Conservation (phyloP, 1,284 basidiomycete genomes). For the Ceratobasidium papillatum region DNA sequence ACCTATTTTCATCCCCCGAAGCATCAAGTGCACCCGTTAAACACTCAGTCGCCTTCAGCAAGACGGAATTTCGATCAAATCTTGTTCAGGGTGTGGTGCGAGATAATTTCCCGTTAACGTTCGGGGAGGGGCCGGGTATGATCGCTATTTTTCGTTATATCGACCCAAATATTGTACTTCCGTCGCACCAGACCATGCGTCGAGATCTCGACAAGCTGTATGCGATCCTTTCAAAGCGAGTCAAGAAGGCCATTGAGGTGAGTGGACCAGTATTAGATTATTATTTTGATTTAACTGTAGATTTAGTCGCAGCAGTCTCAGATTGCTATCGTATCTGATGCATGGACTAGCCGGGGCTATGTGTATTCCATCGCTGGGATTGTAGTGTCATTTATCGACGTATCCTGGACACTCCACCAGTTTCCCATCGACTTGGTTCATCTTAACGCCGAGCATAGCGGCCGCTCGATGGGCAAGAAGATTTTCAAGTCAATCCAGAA, state of each 20-base stretch:
- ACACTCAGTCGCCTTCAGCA: too few species aligned
- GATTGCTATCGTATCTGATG: background rate
- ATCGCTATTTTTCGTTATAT: background rate
- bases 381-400: slow-evolving; percentile 14
- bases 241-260: background rate
- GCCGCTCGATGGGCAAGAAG: background rate
- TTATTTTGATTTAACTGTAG: background rate
- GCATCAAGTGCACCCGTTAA: too few species aligned
- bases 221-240: background rate
- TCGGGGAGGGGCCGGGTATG: slow-evolving; percentile 5
- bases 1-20: too few species aligned
- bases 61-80: background rate
- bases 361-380: slow-evolving; percentile 9
- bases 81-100: background rate
- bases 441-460: slow-evolving; percentile 7
- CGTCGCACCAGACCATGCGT: background rate
- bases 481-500: background rate
- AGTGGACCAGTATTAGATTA: background rate
- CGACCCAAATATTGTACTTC: background rate
- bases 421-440: slow-evolving; percentile 6
- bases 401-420: background rate
- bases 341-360: slow-evolving; percentile 22
- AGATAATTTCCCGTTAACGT: background rate
- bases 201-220: slow-evolving; percentile 8
- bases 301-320: background rate